These are phyloP conservation scores for Wickerhamia fluorescens DNA, from an alignment of 805 yeast species.

Conservation along the genomic window DNA sequence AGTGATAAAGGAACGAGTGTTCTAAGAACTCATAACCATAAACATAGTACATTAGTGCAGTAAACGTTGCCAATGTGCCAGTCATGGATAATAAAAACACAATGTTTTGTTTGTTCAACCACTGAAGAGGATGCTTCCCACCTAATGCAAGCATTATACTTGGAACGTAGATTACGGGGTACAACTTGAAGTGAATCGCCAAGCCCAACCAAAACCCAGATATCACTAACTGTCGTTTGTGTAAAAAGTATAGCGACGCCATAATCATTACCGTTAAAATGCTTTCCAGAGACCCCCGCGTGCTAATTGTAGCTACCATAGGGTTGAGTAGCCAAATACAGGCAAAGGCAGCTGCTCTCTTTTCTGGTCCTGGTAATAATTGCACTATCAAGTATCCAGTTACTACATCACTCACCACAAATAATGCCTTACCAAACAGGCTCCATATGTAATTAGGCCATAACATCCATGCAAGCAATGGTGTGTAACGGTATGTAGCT, in stretches of 20 bases:
- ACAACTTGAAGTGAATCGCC: constrained; percentile 83
- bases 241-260: constrained; percentile 41
- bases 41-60: constrained; percentile 52
- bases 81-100: constrained; percentile 26
- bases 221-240: constrained; percentile 16
- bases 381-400: constrained; percentile 56
- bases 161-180: constrained; percentile 86
- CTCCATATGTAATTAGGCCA: constrained; percentile 52
- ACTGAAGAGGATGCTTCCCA: constrained; percentile 19
- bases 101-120: constrained; percentile 34
- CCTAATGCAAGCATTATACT: constrained; percentile 46
- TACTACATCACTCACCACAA: constrained; percentile 68
- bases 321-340: constrained; percentile 88
- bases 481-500: constrained; percentile 92
- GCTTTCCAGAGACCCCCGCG: constrained; percentile 92
- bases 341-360: constrained; percentile 36
- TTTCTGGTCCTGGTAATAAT: constrained; percentile 23
- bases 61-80: constrained; percentile 39
- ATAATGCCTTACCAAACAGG: constrained; percentile 73
- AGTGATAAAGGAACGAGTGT: constrained; percentile 78
- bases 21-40: constrained; percentile 73
- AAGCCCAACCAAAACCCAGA: constrained; percentile 55
- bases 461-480: constrained; percentile 77
- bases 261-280: constrained; percentile 73
- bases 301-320: constrained; percentile 87